Evolutionary conservation across 305 asterid species (phyloP), one percentile per base, ranked within the genome.

Genomic region (Fraxinus nigra): DNA sequence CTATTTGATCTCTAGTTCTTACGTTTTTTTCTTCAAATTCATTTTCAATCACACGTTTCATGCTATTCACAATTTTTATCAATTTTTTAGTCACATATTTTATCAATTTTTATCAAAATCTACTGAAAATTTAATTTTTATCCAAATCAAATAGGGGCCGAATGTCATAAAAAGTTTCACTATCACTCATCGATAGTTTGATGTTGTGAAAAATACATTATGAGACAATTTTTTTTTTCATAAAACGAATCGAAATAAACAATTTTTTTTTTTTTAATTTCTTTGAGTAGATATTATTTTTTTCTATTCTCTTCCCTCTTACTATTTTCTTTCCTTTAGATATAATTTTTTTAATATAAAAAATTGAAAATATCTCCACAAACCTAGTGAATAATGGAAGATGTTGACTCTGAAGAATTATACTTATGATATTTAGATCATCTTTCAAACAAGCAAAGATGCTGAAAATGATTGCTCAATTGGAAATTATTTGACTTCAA

Each of bases 401-500:
- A 13, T 13, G 84, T 82, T 82, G 87, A 83, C 87, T 46, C 32
- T 33, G 1, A 26, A 8, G 54, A 1, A 46, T 1, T 77, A 67
- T 30, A 51, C 33, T 54, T 10, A 10, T 78, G 2, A 77, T 51
- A 24, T 67, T 38, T 11, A 63, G n/a, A 73, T 54, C 46, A 35
- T 67, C 75, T 70, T 72, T 35, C 35, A 77, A 79, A 67, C 85
- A 81, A 82, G 65, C 85, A 51, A 20, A 40, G 63, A 72, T 65
- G 54, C 69, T 79, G 81, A 78, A 83, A 77, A 83, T 20, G 75
- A 84, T 72, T 56, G 79, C 76, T 78, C 28, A 18, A 73, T 80
- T 82, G 32, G 65, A 84, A 82, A 82, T 48, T 72, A 81, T 86
- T 86, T 86, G 88, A 84, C 84, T 80, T 65, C 8, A 8, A 70